Evolutionary conservation across 208 protist genomes (phyloP).

Genomic region (Trypanosoma congolense): DNA sequence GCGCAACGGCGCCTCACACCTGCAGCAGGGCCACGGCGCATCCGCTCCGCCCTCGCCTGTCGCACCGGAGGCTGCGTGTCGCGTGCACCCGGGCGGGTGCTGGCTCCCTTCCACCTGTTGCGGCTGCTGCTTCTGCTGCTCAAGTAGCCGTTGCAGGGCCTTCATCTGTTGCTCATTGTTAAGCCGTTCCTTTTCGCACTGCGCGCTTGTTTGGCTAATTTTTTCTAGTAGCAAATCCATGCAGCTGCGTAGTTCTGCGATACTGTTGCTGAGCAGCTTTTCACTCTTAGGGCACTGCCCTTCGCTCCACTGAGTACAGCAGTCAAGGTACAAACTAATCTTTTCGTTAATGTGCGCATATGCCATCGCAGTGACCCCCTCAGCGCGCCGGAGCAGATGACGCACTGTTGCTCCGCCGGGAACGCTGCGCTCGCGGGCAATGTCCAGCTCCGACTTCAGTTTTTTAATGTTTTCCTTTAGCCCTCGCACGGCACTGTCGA

Average conservation of each 20-base stretch:
- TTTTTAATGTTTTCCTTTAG: background rate
- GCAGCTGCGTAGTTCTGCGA: background rate
- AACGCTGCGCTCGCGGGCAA: background rate
- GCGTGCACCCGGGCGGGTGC: background rate
- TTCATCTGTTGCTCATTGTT: conserved; percentile 1
- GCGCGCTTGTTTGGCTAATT: background rate
- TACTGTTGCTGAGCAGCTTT: background rate
- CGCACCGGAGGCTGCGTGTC: background rate
- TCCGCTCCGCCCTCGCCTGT: background rate
- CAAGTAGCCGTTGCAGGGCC: background rate
- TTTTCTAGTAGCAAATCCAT: background rate
- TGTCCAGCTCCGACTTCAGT: background rate
- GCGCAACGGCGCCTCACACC: background rate
- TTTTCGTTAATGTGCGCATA: background rate
- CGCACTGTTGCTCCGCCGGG: background rate
- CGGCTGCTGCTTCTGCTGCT: background rate
- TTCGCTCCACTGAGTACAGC: background rate
- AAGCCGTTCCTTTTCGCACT: background rate
- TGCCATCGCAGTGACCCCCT: background rate
- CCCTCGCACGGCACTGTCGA: background rate
- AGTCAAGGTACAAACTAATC: background rate
- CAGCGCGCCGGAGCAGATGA: background rate
- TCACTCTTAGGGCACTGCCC: background rate
- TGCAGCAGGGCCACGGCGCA: background rate
- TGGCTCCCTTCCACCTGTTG: background rate